Evolutionary conservation across 139 green algal species (phyloP).

Genomic region (Coelastrella sp.): DNA sequence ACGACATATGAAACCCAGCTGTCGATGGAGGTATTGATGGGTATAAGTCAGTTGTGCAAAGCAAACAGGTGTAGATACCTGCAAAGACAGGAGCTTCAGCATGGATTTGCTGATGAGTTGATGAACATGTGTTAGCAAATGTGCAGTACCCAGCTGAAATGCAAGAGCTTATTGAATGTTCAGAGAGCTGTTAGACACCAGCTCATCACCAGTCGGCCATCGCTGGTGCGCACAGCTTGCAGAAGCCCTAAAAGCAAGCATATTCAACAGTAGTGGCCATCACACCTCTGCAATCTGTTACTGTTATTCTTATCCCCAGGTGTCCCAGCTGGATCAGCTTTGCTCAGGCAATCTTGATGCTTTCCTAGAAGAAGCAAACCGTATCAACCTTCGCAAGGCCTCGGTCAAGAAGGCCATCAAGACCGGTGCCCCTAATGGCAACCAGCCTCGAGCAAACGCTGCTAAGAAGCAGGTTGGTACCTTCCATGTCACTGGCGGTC

Average conservation of each 20-base stretch:
- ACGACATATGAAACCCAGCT: conserved; percentile 16
- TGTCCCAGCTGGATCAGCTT: conserved; percentile 46
- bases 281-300: background rate
- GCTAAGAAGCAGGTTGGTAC: conserved; percentile 36
- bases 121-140: no score
- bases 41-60: no score
- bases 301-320: background rate
- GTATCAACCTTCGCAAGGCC: background rate
- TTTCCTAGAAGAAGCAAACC: conserved; percentile 37
- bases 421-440: conserved; percentile 2
- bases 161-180: no score
- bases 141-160: no score
- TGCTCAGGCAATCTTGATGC: conserved; percentile 38
- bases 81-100: no score
- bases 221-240: background rate
- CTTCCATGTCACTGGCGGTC: no score
- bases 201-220: no score
- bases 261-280: background rate
- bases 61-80: no score
- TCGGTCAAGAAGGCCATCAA: background rate
- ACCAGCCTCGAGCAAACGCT: conserved; percentile 6
- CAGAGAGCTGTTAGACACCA: no score
- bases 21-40: no score
- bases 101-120: no score
- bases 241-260: background rate